These are phyloP conservation scores for Massariosphaeria phaeospora DNA, from an alignment of 495 filamentous ascomycete genomes.

Conservation along the genomic window DNA sequence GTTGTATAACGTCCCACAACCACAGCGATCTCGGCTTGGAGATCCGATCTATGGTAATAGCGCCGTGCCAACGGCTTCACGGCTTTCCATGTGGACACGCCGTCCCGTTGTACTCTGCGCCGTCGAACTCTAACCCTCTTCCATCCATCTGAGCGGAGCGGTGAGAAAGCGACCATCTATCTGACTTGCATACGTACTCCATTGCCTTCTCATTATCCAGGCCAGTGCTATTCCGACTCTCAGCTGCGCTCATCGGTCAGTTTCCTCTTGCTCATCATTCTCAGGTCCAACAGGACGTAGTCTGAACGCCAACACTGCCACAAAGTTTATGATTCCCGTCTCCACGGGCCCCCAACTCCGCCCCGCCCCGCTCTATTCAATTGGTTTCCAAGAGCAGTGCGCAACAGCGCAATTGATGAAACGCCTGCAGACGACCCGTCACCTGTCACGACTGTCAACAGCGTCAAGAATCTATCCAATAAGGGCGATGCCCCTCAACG, in stretches of 20 bases:
- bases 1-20: conserved; percentile 3
- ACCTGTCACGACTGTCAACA: conserved; percentile 18
- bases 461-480: conserved; percentile 6
- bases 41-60: conserved; percentile 9
- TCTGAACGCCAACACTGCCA: too few species aligned
- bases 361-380: conserved; percentile 3
- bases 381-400: conserved; percentile 2
- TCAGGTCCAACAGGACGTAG: too few species aligned
- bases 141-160: background rate
- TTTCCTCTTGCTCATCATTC: background rate
- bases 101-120: background rate
- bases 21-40: conserved; percentile 1
- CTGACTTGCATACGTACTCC: background rate
- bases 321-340: too few species aligned
- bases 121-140: background rate
- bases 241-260: background rate
- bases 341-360: background rate
- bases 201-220: background rate
- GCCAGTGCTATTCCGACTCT: background rate
- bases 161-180: background rate
- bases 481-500: background rate
- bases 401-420: conserved; percentile 9
- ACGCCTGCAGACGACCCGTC: conserved; percentile 11
- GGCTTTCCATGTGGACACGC: background rate
- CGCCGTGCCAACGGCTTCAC: conserved; percentile 2